Evolutionary conservation across 768 basidiomycete species (phyloP).

Genomic region (Tulasnella sp.): DNA sequence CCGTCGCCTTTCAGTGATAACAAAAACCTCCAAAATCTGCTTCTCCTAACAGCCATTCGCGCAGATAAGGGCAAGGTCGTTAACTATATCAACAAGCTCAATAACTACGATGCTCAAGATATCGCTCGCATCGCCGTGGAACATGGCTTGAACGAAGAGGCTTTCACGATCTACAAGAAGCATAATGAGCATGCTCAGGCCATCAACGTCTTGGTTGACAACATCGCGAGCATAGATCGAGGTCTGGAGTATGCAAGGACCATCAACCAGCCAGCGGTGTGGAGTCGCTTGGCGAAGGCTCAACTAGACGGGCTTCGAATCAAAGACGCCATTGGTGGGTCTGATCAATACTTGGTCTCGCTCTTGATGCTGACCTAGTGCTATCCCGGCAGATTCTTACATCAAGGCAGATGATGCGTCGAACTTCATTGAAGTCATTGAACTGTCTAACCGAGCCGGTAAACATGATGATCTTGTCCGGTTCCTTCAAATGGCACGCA

Average conservation of each 20-base stretch:
- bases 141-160: slow-evolving; percentile 91
- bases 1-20: slow-evolving; percentile 97
- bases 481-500: slow-evolving; percentile 97
- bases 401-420: slow-evolving; percentile 94
- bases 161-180: slow-evolving; percentile 95
- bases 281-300: slow-evolving; percentile 96
- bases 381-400: slow-evolving; percentile 62
- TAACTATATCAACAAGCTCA: slow-evolving; percentile 92
- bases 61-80: slow-evolving; percentile 99
- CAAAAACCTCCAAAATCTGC: slow-evolving; percentile 87
- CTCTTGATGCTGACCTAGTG: neutral
- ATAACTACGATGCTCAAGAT: slow-evolving; percentile 88
- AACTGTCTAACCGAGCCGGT: slow-evolving; percentile 88
- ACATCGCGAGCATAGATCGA: slow-evolving; percentile 95
- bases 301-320: slow-evolving; percentile 96
- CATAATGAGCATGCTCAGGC: slow-evolving; percentile 91
- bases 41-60: slow-evolving; percentile 90
- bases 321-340: slow-evolving; percentile 89
- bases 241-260: slow-evolving; percentile 93
- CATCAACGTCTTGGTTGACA: slow-evolving; percentile 95
- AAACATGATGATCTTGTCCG: slow-evolving; percentile 92
- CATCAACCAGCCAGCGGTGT: slow-evolving; percentile 92
- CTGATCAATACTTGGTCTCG: slow-evolving; percentile 4
- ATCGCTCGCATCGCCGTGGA: slow-evolving; percentile 97
- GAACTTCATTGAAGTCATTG: slow-evolving; percentile 91